Conservation (phyloP, 2,329 filamentous ascomycete genomes). For the Tolypocladium cylindrosporum region DNA sequence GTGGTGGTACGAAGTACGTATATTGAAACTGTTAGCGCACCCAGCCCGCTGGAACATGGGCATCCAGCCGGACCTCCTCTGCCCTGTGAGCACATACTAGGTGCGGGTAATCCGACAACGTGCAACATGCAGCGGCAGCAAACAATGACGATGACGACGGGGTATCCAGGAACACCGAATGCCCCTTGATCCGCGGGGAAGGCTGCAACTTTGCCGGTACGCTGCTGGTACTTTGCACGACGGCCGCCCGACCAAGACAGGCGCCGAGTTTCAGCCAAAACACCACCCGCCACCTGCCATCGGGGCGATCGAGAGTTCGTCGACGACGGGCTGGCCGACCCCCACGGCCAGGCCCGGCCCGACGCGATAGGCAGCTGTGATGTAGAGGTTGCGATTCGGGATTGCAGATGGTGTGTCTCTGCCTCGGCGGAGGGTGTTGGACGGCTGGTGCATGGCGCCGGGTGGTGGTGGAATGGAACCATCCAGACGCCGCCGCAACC, state of each 20-base stretch:
- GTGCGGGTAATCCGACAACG: background rate
- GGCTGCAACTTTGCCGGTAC: background rate
- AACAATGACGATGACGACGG: no score
- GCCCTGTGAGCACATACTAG: no score
- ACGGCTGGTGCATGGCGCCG: background rate
- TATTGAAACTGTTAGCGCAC: background rate
- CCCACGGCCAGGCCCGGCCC: background rate
- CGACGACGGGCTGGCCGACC: background rate
- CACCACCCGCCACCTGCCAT: background rate
- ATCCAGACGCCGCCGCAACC: background rate
- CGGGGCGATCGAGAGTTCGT: background rate
- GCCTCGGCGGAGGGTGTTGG: background rate
- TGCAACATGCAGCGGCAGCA: background rate
- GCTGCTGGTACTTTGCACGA: no score
- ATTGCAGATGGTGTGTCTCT: background rate
- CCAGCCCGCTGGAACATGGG: background rate
- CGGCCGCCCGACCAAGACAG: background rate
- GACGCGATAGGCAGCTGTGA: background rate
- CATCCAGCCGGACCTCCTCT: background rate
- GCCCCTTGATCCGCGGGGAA: background rate
- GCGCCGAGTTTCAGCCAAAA: no score
- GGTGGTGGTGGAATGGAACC: background rate
- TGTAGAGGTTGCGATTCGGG: background rate
- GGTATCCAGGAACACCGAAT: no score
- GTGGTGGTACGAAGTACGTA: background rate